Evolutionary conservation across 495 filamentous ascomycete species (phyloP), one percentile per base, ranked within the genome.

Genomic region (Penicillium antarcticum): DNA sequence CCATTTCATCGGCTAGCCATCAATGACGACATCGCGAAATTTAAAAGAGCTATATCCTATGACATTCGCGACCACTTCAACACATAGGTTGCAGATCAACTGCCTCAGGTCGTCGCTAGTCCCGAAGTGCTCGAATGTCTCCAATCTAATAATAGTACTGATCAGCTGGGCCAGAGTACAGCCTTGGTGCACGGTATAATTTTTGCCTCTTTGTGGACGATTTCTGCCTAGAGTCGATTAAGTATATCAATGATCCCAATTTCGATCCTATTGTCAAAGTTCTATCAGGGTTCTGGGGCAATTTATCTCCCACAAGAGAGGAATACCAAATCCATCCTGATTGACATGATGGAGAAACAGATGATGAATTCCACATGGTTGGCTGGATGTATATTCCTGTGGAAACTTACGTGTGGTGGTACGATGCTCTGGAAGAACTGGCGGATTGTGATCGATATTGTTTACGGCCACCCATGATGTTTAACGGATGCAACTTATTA

Each of bases 191-290:
- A 29, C 19, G 40, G 40, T 42, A 29, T 14, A 29, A 29, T 11
- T 26, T 42, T 42, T 42, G 40, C 40, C 40, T 42, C 40, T 42
- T 42, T 42, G 21, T 42, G 21, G 40, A 42, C 13, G 40, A 42
- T 42, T 29, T 42, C 40, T 42, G 40, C 7, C 10, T 42, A 9
- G 21, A 42, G 21, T 42, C 40, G 23, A 0, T 29, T 14, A 9
- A 29, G 11, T 9, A 16, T 29, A 1, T 42, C 4, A 16, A 29
- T 5, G 5, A 24, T n/a, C 14, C 21, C 3, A 2, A 0, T 1
- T 24, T 13, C 10, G 40, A 16, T 42, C 40, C 23, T 29, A 6
- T 42, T 42, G 23, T 42, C 21, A 42, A 42, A 4, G 5, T 42
- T 42, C 13, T 42, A 23, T 42, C 21, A 4, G 7, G 13, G 23